Evolutionary conservation across 2,329 filamentous ascomycete genomes (phyloP).

Genomic region (Alternaria atra): DNA sequence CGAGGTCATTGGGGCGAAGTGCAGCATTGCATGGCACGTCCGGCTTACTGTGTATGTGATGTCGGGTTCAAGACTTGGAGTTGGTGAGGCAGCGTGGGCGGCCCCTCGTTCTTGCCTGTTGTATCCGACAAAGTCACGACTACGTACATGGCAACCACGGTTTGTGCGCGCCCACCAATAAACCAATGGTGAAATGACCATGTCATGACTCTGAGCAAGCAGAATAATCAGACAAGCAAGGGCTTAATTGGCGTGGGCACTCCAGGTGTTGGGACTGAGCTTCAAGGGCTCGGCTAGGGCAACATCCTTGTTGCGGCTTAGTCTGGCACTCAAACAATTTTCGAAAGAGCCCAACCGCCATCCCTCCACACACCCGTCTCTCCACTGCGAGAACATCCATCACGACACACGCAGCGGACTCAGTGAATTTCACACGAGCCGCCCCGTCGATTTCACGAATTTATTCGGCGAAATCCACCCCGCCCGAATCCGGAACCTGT

Average conservation of each 20-base stretch:
- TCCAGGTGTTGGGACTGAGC: conserved; percentile 15
- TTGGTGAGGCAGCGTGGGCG: conserved; percentile 14
- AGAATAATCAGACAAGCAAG: neutral
- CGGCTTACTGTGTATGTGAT: conserved; percentile 28
- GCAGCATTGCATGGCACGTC: conserved; percentile 15
- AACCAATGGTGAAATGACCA: neutral
- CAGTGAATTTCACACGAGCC: conserved; percentile 39
- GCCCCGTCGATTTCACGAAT: conserved; percentile 51
- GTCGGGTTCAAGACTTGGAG: conserved; percentile 16
- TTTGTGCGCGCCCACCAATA: neutral
- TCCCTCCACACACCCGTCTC: conserved; percentile 32
- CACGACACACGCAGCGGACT: conserved; percentile 44
- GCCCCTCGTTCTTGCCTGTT: conserved; percentile 19
- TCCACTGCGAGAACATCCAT: conserved; percentile 48
- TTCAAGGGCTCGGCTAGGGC: conserved; percentile 21
- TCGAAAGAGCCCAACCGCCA: conserved; percentile 25
- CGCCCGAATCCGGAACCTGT: conserved; percentile 35
- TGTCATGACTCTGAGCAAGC: neutral
- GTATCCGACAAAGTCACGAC: conserved; percentile 9
- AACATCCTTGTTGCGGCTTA: conserved; percentile 26
- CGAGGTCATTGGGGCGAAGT: conserved; percentile 21
- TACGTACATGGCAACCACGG: neutral
- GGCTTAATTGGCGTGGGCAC: neutral
- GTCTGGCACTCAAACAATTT: conserved; percentile 39
- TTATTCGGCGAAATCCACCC: conserved; percentile 48